A percentile compares a stretch with the other conserved stretches of the same genome.
Conservation (phyloP, 2,329 filamentous ascomycete species). For the Calonectria honghensis region DNA sequence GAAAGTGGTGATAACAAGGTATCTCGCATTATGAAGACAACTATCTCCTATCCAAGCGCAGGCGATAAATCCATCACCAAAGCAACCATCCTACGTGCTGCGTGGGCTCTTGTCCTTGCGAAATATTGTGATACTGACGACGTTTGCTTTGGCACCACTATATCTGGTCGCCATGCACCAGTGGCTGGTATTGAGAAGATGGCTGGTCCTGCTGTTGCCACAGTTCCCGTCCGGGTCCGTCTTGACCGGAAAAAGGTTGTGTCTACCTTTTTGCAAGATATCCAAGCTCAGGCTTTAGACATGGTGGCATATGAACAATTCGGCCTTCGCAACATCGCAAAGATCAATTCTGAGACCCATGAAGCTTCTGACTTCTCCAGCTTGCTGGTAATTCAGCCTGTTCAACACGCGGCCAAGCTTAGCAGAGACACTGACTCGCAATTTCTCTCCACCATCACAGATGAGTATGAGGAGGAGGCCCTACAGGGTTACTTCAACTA, state of each 20-base stretch:
- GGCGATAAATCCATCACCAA: background rate
- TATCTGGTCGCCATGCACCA: slow-evolving; percentile 26
- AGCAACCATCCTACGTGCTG: slow-evolving; percentile 18
- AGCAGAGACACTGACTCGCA: background rate
- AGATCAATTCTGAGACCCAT: background rate
- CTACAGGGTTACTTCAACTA: slow-evolving; percentile 20
- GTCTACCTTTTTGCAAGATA: slow-evolving; percentile 9
- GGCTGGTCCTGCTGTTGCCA: slow-evolving; percentile 27
- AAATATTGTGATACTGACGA: slow-evolving; percentile 13
- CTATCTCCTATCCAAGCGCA: background rate
- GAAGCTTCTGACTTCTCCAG: slow-evolving; percentile 27
- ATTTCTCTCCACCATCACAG: background rate
- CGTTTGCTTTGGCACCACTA: slow-evolving; percentile 16
- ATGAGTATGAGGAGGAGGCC: slow-evolving; percentile 12
- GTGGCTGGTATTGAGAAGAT: slow-evolving; percentile 24
- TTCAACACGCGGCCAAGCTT: background rate
- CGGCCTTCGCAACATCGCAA: slow-evolving; percentile 25
- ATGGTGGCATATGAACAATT: slow-evolving; percentile 27
- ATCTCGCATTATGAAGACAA: slow-evolving; percentile 9
- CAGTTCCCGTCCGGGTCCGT: slow-evolving; percentile 20
- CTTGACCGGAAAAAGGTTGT: background rate
- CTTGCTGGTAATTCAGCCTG: slow-evolving; percentile 23
- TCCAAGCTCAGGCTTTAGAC: slow-evolving; percentile 16
- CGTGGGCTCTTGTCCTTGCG: slow-evolving; percentile 24
- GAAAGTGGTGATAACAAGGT: background rate